Conservation (phyloP, 257 asterid species). For the Parsonsia alboflavescens region DNA sequence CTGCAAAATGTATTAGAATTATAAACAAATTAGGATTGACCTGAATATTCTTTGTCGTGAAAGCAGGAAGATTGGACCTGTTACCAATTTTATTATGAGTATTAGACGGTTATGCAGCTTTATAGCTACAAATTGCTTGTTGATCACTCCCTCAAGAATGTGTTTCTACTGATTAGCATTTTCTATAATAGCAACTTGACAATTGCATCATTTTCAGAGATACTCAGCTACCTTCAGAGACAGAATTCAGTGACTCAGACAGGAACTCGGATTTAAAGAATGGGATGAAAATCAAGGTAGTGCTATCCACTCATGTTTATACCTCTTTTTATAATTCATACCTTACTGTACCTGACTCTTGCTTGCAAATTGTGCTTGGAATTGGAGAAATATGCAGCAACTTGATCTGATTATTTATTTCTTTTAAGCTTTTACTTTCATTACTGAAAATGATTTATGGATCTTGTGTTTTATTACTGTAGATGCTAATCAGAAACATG, state of each 20-base stretch:
- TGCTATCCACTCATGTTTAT: neutral
- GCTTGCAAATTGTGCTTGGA: neutral
- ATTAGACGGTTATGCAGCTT: neutral
- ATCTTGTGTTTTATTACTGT: too few species aligned
- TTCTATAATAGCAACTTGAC: constrained; percentile 12
- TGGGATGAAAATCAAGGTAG: neutral
- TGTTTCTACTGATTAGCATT: neutral
- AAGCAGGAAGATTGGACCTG: constrained; percentile 6
- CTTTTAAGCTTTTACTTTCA: neutral
- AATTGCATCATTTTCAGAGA: constrained; percentile 11
- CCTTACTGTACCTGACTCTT: neutral
- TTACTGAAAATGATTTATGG: neutral
- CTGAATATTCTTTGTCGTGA: neutral
- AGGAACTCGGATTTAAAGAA: neutral
- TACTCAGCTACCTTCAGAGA: neutral
- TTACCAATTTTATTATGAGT: neutral
- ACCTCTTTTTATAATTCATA: neutral
- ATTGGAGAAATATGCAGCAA: neutral
- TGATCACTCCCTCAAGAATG: neutral
- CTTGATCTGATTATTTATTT: neutral
- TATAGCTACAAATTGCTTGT: constrained; percentile 2
- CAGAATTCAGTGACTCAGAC: neutral
- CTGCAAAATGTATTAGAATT: neutral
- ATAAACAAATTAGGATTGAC: neutral
- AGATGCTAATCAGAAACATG: neutral